These are phyloP conservation scores for Heritiera littoralis DNA, from an alignment of 345 rosid species.

Conservation along the genomic window DNA sequence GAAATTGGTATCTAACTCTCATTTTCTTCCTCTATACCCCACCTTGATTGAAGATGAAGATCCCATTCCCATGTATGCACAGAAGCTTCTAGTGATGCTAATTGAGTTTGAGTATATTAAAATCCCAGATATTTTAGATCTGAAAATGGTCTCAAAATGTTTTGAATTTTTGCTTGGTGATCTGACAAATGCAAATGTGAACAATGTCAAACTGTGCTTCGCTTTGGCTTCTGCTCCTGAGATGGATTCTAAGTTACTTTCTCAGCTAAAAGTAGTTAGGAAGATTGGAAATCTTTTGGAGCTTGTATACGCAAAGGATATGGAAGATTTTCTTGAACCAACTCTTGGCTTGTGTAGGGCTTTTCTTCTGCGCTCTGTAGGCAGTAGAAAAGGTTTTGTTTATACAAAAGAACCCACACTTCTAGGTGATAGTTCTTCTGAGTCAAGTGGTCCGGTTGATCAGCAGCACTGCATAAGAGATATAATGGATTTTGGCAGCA, in stretches of 20 bases:
- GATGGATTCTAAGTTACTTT: constrained; percentile 85
- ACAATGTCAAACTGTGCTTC: constrained; percentile 81
- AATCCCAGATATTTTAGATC: constrained; percentile 72
- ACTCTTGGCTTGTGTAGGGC: constrained; percentile 80
- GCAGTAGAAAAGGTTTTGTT: constrained; percentile 47
- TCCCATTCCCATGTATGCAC: constrained; percentile 94
- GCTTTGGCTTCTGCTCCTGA: constrained; percentile 95
- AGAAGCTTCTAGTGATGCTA: constrained; percentile 94
- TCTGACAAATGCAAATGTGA: constrained; percentile 83
- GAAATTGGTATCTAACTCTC: constrained; percentile 69
- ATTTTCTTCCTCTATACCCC: constrained; percentile 97
- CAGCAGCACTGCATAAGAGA: constrained; percentile 69
- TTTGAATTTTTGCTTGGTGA: constrained; percentile 91
- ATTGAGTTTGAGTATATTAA: constrained; percentile 72
- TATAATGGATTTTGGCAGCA: constrained; percentile 76
- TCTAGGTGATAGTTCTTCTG: constrained; percentile 53
- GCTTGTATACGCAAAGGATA: constrained; percentile 77
- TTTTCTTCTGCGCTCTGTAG: constrained; percentile 66
- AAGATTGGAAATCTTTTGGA: constrained; percentile 89
- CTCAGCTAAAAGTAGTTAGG: constrained; percentile 79
- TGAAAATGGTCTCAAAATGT: constrained; percentile 84
- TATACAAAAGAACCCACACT: constrained; percentile 62
- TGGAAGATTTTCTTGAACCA: constrained; percentile 98
- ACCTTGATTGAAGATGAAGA: constrained; percentile 91
- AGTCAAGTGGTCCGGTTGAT: constrained; percentile 38